These are phyloP conservation scores for Cydonia oblonga DNA, from an alignment of 331 rosid genomes.

Conservation along the genomic window DNA sequence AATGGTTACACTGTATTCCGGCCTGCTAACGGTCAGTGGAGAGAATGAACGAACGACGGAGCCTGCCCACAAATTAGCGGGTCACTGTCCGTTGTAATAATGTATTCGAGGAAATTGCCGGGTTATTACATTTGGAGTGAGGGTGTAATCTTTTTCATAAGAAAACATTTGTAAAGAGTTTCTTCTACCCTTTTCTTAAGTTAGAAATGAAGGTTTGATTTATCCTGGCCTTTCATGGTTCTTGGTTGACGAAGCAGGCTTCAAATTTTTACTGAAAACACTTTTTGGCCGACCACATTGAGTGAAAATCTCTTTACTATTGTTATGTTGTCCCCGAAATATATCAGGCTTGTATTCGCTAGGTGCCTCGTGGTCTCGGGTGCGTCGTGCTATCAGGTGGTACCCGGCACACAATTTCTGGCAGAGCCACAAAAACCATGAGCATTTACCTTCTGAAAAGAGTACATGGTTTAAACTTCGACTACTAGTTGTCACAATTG, in stretches of 20 bases:
- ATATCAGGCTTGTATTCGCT: not conserved
- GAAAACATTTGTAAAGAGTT: constrained; percentile 74
- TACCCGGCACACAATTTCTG: not conserved
- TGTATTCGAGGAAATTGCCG: constrained; percentile 47
- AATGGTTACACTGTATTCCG: constrained; percentile 75
- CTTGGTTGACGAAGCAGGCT: constrained; percentile 10
- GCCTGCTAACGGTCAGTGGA: constrained; percentile 72
- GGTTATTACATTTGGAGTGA: constrained; percentile 69
- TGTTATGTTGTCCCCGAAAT: not conserved
- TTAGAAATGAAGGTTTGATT: constrained; percentile 24
- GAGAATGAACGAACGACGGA: constrained; percentile 8
- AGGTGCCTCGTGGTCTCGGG: not conserved
- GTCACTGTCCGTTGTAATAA: constrained; percentile 48
- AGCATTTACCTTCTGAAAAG: not conserved
- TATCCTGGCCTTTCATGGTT: constrained; percentile 4
- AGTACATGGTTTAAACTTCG: not conserved
- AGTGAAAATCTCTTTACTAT: not conserved
- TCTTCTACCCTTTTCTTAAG: constrained; percentile 31
- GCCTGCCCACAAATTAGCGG: constrained; percentile 26
- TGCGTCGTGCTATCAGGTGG: not conserved
- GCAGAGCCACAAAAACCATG: not conserved
- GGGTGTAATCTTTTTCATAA: constrained; percentile 52
- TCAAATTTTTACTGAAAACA: not conserved
- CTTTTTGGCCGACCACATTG: not conserved
- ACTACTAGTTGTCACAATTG: not conserved